These are phyloP conservation scores for Tricholoma matsutake DNA, from an alignment of 768 basidiomycete genomes.

Conservation along the genomic window DNA sequence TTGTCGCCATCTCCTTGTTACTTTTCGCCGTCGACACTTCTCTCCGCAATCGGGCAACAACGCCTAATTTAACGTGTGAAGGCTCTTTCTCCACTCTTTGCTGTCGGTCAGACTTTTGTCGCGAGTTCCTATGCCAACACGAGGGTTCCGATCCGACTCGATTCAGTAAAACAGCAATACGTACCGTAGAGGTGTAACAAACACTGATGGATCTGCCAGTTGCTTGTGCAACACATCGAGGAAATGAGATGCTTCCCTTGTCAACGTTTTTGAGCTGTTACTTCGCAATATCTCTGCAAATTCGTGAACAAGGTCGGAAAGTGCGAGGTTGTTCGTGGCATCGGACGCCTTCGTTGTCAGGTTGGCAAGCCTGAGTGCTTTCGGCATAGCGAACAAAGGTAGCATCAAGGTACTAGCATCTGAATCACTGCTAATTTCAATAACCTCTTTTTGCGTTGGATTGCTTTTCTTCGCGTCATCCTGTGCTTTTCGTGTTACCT, in stretches of 20 bases:
- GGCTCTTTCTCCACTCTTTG: conserved; percentile 41
- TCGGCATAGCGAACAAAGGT: conserved; percentile 37
- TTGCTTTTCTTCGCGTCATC: conserved; percentile 25
- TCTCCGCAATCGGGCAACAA: conserved; percentile 53
- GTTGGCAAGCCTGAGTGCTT: conserved; percentile 51
- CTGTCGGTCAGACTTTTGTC: conserved; percentile 37
- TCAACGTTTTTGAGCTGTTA: conserved; percentile 63
- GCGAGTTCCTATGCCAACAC: conserved; percentile 10
- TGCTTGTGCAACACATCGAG: conserved; percentile 69
- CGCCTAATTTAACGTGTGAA: conserved; percentile 53
- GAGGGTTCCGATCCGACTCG: conserved; percentile 1
- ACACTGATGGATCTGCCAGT: conserved; percentile 64
- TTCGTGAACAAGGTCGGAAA: conserved; percentile 53
- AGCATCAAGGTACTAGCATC: conserved; percentile 25
- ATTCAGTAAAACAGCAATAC: conserved; percentile 14
- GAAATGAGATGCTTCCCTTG: conserved; percentile 68
- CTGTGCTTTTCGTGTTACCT: conserved; percentile 34
- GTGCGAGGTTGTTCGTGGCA: conserved; percentile 52
- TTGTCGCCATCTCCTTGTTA: conserved; percentile 56
- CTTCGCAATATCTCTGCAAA: conserved; percentile 62
- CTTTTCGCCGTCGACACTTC: conserved; percentile 50
- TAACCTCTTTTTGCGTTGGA: conserved; percentile 26
- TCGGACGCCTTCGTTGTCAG: conserved; percentile 41
- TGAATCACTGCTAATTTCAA: conserved; percentile 48
- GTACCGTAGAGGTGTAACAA: conserved; percentile 52